Percentiles rank a stretch among this genome's conserved stretches.
Evolutionary conservation across 2,329 filamentous ascomycete genomes (phyloP).

Genomic region (Aureobasidium sp.): DNA sequence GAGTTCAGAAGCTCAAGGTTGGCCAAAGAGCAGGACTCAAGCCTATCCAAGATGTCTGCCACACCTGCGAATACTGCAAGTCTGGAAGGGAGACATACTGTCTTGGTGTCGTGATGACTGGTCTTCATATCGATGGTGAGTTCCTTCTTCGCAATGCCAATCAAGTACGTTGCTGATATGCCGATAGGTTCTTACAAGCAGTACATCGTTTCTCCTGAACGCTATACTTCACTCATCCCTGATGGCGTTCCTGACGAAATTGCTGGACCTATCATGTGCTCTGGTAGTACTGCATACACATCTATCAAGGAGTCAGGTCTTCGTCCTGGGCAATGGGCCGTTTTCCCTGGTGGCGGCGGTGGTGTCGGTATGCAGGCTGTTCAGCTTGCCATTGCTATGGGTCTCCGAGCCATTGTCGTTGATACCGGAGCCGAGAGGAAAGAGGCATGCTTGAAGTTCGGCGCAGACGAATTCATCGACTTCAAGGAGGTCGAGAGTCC

Average conservation of each 20-base stretch:
- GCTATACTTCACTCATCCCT: slow-evolving; percentile 49
- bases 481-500: slow-evolving; percentile 39
- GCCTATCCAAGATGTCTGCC: slow-evolving; percentile 47
- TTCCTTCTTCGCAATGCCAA: neutral
- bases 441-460: slow-evolving; percentile 41
- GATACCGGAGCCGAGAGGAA: slow-evolving; percentile 46
- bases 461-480: slow-evolving; percentile 52
- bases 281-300: slow-evolving; percentile 51
- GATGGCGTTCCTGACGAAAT: slow-evolving; percentile 49
- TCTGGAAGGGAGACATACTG: slow-evolving; percentile 50
- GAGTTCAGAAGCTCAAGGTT: slow-evolving; percentile 47
- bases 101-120: slow-evolving; percentile 39
- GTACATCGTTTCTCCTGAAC: slow-evolving; percentile 51
- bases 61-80: slow-evolving; percentile 46
- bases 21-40: slow-evolving; percentile 50
- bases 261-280: slow-evolving; percentile 57
- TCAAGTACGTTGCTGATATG: neutral
- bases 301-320: slow-evolving; percentile 47
- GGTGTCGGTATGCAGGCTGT: slow-evolving; percentile 54
- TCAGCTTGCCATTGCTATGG: slow-evolving; percentile 49
- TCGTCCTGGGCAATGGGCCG: slow-evolving; percentile 47
- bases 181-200: slow-evolving; percentile 49
- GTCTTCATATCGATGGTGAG: slow-evolving; percentile 33
- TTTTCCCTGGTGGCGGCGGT: slow-evolving; percentile 51
- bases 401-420: slow-evolving; percentile 50